Percentiles rank a stretch among this genome's conserved stretches.
Evolutionary conservation across 2,329 filamentous ascomycete genomes (phyloP).

Genomic region (Colletotrichum paranaense): DNA sequence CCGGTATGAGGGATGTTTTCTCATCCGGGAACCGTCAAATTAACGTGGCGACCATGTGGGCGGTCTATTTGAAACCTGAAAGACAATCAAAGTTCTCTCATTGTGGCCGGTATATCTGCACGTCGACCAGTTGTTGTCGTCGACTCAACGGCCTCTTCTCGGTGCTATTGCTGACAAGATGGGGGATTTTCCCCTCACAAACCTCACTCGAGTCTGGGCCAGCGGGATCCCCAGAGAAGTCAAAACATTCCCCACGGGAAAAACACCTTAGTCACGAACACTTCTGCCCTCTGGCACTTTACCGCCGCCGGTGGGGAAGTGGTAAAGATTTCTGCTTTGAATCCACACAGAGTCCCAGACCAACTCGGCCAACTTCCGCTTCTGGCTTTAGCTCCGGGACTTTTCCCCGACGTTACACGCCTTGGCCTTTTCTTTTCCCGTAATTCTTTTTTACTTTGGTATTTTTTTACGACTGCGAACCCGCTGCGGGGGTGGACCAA

Average conservation of each 20-base stretch:
- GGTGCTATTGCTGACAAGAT: not conserved
- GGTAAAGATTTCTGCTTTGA: constrained; percentile 23
- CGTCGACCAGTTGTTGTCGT: not conserved
- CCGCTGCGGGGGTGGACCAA: constrained; percentile 25
- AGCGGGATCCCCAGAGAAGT: constrained; percentile 31
- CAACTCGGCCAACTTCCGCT: constrained; percentile 33
- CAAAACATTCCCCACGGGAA: constrained; percentile 21
- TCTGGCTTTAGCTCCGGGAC: constrained; percentile 18
- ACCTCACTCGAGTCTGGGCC: constrained; percentile 6
- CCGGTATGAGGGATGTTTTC: not conserved
- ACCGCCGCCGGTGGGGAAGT: not conserved
- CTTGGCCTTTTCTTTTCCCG: not conserved
- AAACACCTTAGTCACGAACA: constrained; percentile 23
- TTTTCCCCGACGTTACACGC: constrained; percentile 14
- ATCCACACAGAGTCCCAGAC: not conserved
- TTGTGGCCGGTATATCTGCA: not conserved
- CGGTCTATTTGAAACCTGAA: too few species aligned
- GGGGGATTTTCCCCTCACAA: constrained; percentile 28
- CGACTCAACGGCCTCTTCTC: not conserved
- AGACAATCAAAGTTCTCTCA: not conserved
- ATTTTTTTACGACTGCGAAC: constrained; percentile 5
- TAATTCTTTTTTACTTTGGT: too few species aligned
- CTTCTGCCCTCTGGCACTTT: not conserved
- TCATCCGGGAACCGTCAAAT: not conserved
- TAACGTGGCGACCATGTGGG: constrained; percentile 28